These are phyloP conservation scores for Pholiota conissans DNA, from an alignment of 768 basidiomycete genomes.

Conservation along the genomic window DNA sequence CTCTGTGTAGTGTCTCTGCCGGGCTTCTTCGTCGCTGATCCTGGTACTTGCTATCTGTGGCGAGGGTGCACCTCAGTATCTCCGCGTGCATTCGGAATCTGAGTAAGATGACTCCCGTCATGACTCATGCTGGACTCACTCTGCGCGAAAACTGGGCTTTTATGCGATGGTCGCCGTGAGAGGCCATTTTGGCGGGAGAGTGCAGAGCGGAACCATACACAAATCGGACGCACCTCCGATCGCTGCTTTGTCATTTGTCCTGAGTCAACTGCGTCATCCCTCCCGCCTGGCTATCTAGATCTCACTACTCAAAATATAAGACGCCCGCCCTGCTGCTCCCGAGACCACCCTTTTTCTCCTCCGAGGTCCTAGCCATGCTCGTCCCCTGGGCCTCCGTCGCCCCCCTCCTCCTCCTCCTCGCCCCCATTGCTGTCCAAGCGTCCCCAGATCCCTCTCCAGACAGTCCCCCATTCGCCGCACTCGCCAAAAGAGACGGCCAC, in stretches of 20 bases:
- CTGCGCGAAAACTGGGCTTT: background rate
- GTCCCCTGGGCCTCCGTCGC: constrained; percentile 9
- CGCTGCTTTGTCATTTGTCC: constrained; percentile 24
- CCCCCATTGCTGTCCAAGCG: background rate
- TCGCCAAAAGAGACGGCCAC: constrained; percentile 29
- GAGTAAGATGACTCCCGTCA: background rate
- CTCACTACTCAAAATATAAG: constrained; percentile 5
- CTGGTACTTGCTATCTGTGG: background rate
- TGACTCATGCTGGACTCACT: background rate
- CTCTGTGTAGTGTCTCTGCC: background rate
- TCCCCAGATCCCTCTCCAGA: constrained; percentile 1
- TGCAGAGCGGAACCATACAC: background rate
- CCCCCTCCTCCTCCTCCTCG: constrained; percentile 11
- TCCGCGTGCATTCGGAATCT: background rate
- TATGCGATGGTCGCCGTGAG: background rate
- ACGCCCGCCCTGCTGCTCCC: background rate
- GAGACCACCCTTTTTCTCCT: background rate
- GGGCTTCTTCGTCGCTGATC: background rate
- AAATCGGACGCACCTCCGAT: constrained; percentile 3
- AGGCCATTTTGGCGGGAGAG: background rate
- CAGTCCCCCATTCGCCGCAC: background rate
- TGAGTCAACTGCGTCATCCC: constrained; percentile 24
- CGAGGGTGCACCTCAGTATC: background rate
- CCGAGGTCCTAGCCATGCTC: constrained; percentile 12
- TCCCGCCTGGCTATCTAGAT: background rate